Base-by-base conservation (phyloP, 1,284 basidiomycete genomes). In the Abortiporus biennis region DNA sequence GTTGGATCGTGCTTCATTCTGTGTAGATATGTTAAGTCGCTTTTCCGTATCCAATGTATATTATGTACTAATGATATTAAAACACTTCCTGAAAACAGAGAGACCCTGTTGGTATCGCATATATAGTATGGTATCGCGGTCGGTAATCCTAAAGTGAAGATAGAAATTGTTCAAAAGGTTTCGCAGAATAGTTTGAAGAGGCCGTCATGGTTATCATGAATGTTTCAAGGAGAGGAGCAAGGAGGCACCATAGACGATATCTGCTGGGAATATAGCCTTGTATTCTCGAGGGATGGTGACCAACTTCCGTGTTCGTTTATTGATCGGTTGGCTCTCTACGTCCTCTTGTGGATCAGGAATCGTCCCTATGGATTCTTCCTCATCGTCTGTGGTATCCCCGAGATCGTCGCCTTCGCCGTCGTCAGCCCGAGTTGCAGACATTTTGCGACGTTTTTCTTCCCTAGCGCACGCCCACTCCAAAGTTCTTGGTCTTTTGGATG, bases 1-100 rank as follows among this genome's bases (percentile, higher is more conserved):
- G 76, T 55, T 90, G 85, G 85, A 68, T 89, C 21, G 46, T 29
- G 8, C n/a, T 29, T 9, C 9, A n/a, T 29, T n/a, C 9, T 29
- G 27, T 9, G 27, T 8, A 29, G 27, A 29, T 8, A 29, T n/a
- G n/a, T 29, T 29, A n/a, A 29, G n/a, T 9, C 27, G 27, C 27
- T 29, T 29, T 9, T 29, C 27, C 27, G 27, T 29, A n/a, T n/a
- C n/a, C 27, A 8, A 29, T 29, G 27, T 29, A 29, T 8, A 29
- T 9, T 29, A 29, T 29, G 27, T 29, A 29, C 27, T n/a, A 29
- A 29, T 8, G n/a, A 29, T 8, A 29, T 9, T 29, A 29, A 8
- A 9, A 29, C n/a, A n/a, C n/a, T n/a, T n/a, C n/a, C n/a, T n/a
- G n/a, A n/a, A n/a, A n/a, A n/a, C n/a, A n/a, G n/a, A n/a, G n/a